Evolutionary conservation across 2,329 filamentous ascomycete species (phyloP), one percentile per base, ranked within the genome.

Genomic region (Aureobasidium pullulans): DNA sequence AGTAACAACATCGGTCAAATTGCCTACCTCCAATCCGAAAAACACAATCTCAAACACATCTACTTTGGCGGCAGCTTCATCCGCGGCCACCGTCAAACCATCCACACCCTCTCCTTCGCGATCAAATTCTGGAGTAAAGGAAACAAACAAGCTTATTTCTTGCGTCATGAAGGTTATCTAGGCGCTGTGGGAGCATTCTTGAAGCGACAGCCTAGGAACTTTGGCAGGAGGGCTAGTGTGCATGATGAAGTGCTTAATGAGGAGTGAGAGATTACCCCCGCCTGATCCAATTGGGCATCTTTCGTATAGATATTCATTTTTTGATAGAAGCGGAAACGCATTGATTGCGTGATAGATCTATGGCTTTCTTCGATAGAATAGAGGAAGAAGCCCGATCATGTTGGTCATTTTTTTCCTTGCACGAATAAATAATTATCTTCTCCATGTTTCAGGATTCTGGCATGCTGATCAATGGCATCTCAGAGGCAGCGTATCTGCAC

Each of bases 1-100:
- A 93, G 88, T 72, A 97, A 97, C 78, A 97, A 97, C 75, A 96
- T 97, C 64, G 94, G 94, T 15, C 94, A 99, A 76, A 96, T 99
- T 67, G 91, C 94, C 44, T 96, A 94, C 72, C 80, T 99, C n/a
- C 94, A 97, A 71, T 94, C 90, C 6, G 92, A 96, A 72, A 94
- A 96, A 70, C 93, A 99, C 75, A 84, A 87, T 47, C 79, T 97
- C 29, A 88, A 89, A 63, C 86, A 93, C 69, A 97, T 99, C 62
- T 99, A 99, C 77, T 99, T 99, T 73, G 94, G 94, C 23, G 94
- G 94, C 28, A 94, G 89, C 6, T 99, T 97, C 71, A 97, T 99
- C 70, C 86, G 94, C 43, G 94, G 94, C 42, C 94, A 99, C 73
- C 85, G 89, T 15, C 94, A 97, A 76, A 99, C 94, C 11, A 99